These are phyloP conservation scores for Leccinum ochraceum DNA, from an alignment of 768 basidiomycete species.

Conservation along the genomic window DNA sequence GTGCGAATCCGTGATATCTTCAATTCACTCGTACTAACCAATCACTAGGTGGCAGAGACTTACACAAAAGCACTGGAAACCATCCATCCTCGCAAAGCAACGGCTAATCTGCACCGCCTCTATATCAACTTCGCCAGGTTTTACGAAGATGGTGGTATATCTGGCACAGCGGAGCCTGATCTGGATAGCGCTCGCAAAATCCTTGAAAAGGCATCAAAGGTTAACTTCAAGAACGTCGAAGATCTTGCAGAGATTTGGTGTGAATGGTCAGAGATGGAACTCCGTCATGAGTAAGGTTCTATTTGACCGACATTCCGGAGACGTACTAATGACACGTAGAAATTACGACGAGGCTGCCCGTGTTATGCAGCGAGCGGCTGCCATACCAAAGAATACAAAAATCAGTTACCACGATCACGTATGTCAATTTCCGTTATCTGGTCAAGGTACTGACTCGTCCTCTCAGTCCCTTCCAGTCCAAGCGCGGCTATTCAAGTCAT, in stretches of 20 bases:
- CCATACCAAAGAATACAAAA: slow-evolving; percentile 85
- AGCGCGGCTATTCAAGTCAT: slow-evolving; percentile 90
- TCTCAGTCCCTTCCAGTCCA: slow-evolving; percentile 79
- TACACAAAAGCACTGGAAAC: slow-evolving; percentile 90
- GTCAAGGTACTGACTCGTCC: slow-evolving; percentile 15
- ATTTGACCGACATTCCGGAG: neutral
- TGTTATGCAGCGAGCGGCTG: slow-evolving; percentile 96
- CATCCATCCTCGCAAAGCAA: slow-evolving; percentile 84
- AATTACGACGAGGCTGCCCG: slow-evolving; percentile 95
- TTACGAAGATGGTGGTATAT: slow-evolving; percentile 92
- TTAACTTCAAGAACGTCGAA: slow-evolving; percentile 94
- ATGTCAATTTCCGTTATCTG: slow-evolving; percentile 20
- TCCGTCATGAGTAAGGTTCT: slow-evolving; percentile 83
- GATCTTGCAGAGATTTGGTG: slow-evolving; percentile 99
- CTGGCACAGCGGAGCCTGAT: slow-evolving; percentile 77
- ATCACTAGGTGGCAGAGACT: slow-evolving; percentile 80
- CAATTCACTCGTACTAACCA: slow-evolving; percentile 2
- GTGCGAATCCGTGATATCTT: slow-evolving; percentile 39
- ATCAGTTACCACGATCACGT: slow-evolving; percentile 97
- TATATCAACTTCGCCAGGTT: slow-evolving; percentile 97
- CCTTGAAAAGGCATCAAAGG: slow-evolving; percentile 87
- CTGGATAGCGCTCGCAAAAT: slow-evolving; percentile 88
- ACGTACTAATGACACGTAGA: slow-evolving; percentile 43
- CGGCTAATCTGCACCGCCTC: slow-evolving; percentile 84
- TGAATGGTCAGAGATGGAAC: slow-evolving; percentile 98